Conservation (phyloP, 2,329 filamentous ascomycete genomes). For the Colletotrichum echinochloae region DNA sequence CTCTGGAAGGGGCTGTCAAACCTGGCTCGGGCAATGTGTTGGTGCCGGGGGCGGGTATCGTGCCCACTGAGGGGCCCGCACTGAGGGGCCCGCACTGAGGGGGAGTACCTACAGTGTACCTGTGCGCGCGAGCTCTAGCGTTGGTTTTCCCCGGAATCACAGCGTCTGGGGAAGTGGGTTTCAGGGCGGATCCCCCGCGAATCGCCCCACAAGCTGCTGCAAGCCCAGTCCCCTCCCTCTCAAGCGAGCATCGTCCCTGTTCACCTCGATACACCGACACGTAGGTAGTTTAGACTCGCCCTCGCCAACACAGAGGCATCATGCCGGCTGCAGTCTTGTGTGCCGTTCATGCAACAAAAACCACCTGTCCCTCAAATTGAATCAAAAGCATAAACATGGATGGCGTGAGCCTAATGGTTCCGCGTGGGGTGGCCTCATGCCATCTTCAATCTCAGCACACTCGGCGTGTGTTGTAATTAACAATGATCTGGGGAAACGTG, state of each 20-base stretch:
- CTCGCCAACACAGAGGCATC: neutral
- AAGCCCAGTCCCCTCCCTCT: neutral
- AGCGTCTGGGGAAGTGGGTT: constrained; percentile 43
- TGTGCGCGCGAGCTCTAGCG: constrained; percentile 30
- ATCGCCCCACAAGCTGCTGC: constrained; percentile 26
- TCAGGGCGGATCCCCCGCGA: constrained; percentile 21
- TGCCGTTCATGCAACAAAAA: constrained; percentile 9
- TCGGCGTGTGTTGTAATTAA: neutral
- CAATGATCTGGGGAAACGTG: neutral
- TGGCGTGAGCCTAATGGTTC: constrained; percentile 18
- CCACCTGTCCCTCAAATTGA: neutral
- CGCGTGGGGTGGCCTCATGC: constrained; percentile 25
- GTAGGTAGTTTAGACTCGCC: neutral
- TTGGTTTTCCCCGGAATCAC: constrained; percentile 39
- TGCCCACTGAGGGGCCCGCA: constrained; percentile 27
- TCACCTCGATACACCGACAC: constrained; percentile 18
- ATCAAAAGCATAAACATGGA: constrained; percentile 2
- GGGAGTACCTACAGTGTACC: too few species aligned
- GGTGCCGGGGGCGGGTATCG: constrained; percentile 34
- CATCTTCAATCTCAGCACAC: neutral
- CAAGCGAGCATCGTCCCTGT: constrained; percentile 12
- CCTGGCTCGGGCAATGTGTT: neutral
- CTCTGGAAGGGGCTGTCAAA: neutral
- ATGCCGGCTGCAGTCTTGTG: neutral
- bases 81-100: neutral